Conservation (phyloP, 805 yeast species). For the Saccharomycopsis fibuligera region DNA sequence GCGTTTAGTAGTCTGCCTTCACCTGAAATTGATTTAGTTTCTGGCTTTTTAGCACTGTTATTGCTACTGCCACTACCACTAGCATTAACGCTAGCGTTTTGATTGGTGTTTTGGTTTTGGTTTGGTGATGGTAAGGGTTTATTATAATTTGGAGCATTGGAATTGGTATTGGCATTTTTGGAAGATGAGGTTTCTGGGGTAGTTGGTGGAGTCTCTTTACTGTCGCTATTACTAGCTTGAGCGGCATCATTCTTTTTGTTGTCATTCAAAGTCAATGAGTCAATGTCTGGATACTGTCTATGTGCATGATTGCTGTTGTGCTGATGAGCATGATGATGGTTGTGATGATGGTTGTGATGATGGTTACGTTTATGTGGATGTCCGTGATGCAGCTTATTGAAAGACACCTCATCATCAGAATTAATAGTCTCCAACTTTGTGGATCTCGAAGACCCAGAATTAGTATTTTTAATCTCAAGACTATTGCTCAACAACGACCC, state of each 20-base stretch:
- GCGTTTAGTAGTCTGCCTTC: slow-evolving; percentile 67
- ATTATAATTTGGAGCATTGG: not conserved
- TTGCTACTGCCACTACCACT: not conserved
- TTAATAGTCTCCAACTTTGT: slow-evolving; percentile 6
- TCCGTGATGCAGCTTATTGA: not conserved
- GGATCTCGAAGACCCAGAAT: not conserved
- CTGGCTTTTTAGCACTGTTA: slow-evolving; percentile 45
- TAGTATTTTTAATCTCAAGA: too few species aligned
- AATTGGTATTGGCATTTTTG: not conserved
- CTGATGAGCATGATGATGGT: not conserved
- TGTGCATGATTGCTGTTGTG: not conserved
- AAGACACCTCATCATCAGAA: slow-evolving; percentile 1
- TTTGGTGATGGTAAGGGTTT: slow-evolving; percentile 17
- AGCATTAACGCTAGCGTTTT: slow-evolving; percentile 10
- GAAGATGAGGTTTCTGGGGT: slow-evolving; percentile 16
- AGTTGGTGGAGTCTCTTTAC: slow-evolving; percentile 21
- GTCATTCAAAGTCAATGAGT: not conserved
- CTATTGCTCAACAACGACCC: not conserved
- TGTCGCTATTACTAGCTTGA: not conserved
- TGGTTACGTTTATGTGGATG: slow-evolving; percentile 5
- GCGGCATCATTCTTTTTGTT: not conserved
- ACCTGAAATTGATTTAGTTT: too few species aligned
- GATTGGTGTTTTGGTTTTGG: not conserved
- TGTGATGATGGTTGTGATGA: not conserved
- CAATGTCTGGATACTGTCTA: not conserved